phyloP scores from a whole-genome alignment of 306 rosid genomes.

The Parietaria judaica region DNA sequence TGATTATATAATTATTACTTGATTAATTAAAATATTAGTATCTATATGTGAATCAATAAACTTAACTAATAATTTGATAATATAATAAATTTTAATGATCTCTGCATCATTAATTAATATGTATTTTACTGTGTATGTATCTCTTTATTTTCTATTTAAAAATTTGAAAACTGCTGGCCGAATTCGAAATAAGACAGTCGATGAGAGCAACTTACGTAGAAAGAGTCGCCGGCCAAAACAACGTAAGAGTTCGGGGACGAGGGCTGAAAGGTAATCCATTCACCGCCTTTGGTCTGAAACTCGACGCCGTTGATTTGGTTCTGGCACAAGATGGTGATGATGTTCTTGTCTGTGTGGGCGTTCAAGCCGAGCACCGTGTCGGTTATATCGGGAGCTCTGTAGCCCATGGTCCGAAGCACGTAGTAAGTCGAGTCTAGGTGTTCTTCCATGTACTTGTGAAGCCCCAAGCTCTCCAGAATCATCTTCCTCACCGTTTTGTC shows the following conservation, averaged over 20 bases:
- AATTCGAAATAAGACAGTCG: no score
- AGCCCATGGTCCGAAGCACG: slow-evolving; percentile 12
- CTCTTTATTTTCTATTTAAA: no score
- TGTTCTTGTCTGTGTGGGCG: slow-evolving; percentile 22
- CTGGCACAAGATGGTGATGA: slow-evolving; percentile 21
- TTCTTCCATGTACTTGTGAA: slow-evolving; percentile 16
- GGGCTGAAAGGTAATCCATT: slow-evolving; percentile 19
- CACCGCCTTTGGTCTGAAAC: slow-evolving; percentile 10
- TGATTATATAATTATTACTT: no score
- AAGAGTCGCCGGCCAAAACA: neutral
- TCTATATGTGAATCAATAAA: no score
- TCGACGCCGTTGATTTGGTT: slow-evolving; percentile 25
- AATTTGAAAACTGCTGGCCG: no score
- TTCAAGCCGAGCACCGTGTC: slow-evolving; percentile 1
- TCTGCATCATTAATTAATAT: no score
- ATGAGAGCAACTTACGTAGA: neutral
- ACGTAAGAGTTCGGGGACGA: slow-evolving; percentile 18
- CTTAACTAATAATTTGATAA: no score
- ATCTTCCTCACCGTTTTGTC: slow-evolving; percentile 20
- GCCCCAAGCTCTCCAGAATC: slow-evolving; percentile 26
- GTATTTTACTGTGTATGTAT: no score
- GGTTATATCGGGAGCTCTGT: slow-evolving; percentile 11
- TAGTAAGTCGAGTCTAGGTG: slow-evolving; percentile 19
- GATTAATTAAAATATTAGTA: no score
- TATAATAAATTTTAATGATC: no score